These are phyloP conservation scores for Fusarium pilosicola DNA, from an alignment of 2,329 filamentous ascomycete species.

Conservation along the genomic window DNA sequence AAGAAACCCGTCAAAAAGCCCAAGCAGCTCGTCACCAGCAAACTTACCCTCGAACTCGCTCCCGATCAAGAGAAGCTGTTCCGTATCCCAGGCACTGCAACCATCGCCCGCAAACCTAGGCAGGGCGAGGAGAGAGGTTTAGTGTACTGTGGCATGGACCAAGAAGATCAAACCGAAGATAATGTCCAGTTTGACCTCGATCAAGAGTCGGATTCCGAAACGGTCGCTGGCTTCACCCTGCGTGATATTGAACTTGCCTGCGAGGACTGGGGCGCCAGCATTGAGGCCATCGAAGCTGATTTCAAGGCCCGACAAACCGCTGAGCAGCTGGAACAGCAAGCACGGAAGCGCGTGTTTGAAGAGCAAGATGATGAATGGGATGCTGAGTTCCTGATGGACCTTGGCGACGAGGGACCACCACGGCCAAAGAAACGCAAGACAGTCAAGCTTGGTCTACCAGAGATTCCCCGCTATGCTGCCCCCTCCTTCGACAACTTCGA, in stretches of 20 bases:
- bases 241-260: slow-evolving; percentile 87
- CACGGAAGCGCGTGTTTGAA: slow-evolving; percentile 47
- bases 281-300: slow-evolving; percentile 58
- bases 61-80: slow-evolving; percentile 89
- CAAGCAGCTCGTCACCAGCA: slow-evolving; percentile 84
- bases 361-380: slow-evolving; percentile 71
- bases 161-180: slow-evolving; percentile 48
- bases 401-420: slow-evolving; percentile 55
- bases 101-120: slow-evolving; percentile 63
- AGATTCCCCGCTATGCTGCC: slow-evolving; percentile 67
- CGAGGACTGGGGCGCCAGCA: slow-evolving; percentile 81
- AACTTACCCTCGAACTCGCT: slow-evolving; percentile 86
- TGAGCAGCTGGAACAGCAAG: slow-evolving; percentile 47
- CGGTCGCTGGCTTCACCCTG: slow-evolving; percentile 78
- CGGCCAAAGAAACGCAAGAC: slow-evolving; percentile 75
- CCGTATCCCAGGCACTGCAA: slow-evolving; percentile 72
- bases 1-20: slow-evolving; percentile 83
- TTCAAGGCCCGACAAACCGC: slow-evolving; percentile 48
- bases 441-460: slow-evolving; percentile 67
- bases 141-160: slow-evolving; percentile 56
- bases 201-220: slow-evolving; percentile 68
- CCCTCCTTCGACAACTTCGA: slow-evolving; percentile 86
- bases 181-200: slow-evolving; percentile 58
- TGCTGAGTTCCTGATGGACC: slow-evolving; percentile 65
- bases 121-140: slow-evolving; percentile 64